These are phyloP conservation scores for Fusarium guadeloupense DNA, from an alignment of 2,329 filamentous ascomycete species.

Conservation along the genomic window DNA sequence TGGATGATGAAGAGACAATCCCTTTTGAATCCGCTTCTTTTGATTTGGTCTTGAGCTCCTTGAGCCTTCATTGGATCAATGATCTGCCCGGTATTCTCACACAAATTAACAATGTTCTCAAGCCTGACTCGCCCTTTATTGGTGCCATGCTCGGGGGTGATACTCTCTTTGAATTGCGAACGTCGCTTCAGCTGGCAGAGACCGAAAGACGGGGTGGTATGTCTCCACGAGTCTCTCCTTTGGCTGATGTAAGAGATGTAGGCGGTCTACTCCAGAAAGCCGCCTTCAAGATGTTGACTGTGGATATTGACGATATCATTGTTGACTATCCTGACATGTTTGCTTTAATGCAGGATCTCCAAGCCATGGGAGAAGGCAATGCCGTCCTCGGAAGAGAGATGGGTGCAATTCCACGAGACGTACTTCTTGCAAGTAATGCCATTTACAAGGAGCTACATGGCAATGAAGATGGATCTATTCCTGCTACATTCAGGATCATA, in stretches of 20 bases:
- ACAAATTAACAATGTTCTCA: constrained; percentile 86
- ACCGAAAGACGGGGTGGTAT: constrained; percentile 91
- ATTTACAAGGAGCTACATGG: constrained; percentile 91
- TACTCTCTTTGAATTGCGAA: constrained; percentile 90
- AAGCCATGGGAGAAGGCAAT: constrained; percentile 96
- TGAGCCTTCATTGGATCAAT: constrained; percentile 97
- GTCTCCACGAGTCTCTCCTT: constrained; percentile 86
- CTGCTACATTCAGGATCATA: constrained; percentile 93
- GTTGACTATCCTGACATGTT: constrained; percentile 93
- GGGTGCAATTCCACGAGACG: constrained; percentile 80
- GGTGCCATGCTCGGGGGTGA: constrained; percentile 97
- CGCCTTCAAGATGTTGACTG: constrained; percentile 94
- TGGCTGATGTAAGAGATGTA: constrained; percentile 91
- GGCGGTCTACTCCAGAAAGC: constrained; percentile 86
- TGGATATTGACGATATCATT: constrained; percentile 96
- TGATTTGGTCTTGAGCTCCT: constrained; percentile 87
- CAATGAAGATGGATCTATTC: constrained; percentile 78
- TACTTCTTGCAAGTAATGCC: constrained; percentile 84
- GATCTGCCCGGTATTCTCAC: constrained; percentile 86
- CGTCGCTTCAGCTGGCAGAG: constrained; percentile 91
- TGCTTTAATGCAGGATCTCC: constrained; percentile 90
- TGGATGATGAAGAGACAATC: constrained; percentile 77
- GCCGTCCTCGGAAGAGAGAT: constrained; percentile 86
- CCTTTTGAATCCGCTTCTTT: constrained; percentile 82
- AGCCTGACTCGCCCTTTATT: constrained; percentile 90